These are phyloP conservation scores for Ceratobasidium sp. DNA, from an alignment of 1,284 basidiomycete species.

Conservation along the genomic window DNA sequence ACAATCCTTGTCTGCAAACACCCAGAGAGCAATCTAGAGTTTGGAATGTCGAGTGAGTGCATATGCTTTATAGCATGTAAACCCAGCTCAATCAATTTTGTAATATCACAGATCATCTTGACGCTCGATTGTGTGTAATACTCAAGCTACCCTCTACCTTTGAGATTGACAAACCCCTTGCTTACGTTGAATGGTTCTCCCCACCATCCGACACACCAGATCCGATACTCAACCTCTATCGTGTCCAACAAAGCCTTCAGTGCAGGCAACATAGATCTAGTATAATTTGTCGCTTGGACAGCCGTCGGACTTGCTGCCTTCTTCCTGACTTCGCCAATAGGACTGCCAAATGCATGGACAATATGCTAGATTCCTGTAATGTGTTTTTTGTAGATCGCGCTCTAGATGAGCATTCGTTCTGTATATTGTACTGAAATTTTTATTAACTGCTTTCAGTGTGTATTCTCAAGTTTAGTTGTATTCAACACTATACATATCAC, in stretches of 20 bases:
- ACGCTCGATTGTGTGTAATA: neutral
- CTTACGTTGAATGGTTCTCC: slow-evolving; percentile 5
- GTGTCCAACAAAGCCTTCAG: neutral
- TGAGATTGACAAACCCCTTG: neutral
- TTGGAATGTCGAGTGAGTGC: slow-evolving; percentile 18
- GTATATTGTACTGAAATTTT: slow-evolving; percentile 2
- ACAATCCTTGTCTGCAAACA: slow-evolving; percentile 1
- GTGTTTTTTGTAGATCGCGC: slow-evolving; percentile 4
- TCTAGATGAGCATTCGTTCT: slow-evolving; percentile 5
- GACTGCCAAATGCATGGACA: neutral
- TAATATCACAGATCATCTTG: neutral
- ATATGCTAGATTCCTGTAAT: slow-evolving; percentile 3
- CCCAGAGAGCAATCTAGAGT: neutral
- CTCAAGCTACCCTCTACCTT: neutral
- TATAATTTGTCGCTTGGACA: neutral
- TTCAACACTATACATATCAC: too few species aligned
- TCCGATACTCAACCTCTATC: neutral
- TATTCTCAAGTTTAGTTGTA: too few species aligned
- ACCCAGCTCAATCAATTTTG: too few species aligned
- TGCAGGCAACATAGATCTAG: neutral
- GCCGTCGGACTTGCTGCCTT: slow-evolving; percentile 5
- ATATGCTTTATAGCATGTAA: neutral
- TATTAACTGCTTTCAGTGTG: too few species aligned
- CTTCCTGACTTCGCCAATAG: neutral
- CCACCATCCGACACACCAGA: neutral